Evolutionary conservation across 306 rosid species (phyloP), one percentile per base, ranked within the genome.

Genomic region (Gillenia trifoliata): DNA sequence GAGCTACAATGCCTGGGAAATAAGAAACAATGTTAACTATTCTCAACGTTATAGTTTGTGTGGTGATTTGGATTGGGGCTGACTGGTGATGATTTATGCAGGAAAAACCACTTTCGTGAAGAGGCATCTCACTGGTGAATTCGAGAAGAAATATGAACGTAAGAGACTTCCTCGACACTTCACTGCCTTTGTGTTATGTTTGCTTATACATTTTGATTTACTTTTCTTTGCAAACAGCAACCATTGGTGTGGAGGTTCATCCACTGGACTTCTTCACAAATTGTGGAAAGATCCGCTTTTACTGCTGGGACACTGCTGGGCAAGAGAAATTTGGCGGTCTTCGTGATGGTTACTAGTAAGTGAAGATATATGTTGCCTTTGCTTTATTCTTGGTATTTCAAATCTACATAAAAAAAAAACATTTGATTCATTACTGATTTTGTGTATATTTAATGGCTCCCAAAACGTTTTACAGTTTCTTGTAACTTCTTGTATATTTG

Each of bases 261-360:
- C 96, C 96, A 11, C 66, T 90, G 78, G 96, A 90, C 73, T 90
- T 90, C 75, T 79, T 83, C 79, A 88, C 93, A 8, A 90, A 90
- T 30, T 80, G 87, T 54, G 96, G 96, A 40, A 86, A 79, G 71
- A 86, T 88, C 57, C 86, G 93, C 38, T 90, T 90, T 84, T 78
- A 88, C 81, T 90, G 96, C 78, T 90, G 96, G 96, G 96, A 90
- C 80, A 90, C 96, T 79, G 93, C 93, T 62, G 96, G 96, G 26
- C 93, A 90, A 73, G 91, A 90, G 88, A 88, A 88, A 47, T 90
- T 90, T 50, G 96, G 96, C 67, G 91, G 93, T 63, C 91, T 90
- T n/a, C 75, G 96, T 33, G 96, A 90, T 80, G 92, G 92, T 38
- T 90, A 90, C 82, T 90, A 90, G 96, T 90, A 83, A 85, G 96